Base-by-base conservation (phyloP, 257 asterid species). In the Penstemon davidsonii region DNA sequence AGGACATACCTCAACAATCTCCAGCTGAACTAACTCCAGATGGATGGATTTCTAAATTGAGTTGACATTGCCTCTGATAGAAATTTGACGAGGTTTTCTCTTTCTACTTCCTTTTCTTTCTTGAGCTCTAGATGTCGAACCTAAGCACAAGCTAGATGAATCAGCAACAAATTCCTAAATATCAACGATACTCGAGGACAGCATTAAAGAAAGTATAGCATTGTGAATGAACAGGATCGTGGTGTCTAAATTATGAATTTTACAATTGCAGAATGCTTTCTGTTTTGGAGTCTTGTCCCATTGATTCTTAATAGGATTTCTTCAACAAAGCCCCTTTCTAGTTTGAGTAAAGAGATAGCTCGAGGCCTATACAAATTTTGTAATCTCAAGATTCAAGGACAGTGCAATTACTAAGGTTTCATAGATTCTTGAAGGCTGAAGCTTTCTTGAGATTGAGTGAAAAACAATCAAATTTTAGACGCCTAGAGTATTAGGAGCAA, bases 71-170 rank as follows among this genome's bases (percentile, higher is more conserved):
- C 97, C 75, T 87, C 92, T 33, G 72, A 81, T 53, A 93, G 88
- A 77, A 90, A 93, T 75, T 85, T 88, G 64, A 84, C 82, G 60
- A 93, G 90, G 74, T 62, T 65, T 73, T 78, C 91, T 78, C 88
- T 80, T 75, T 83, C 87, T 8, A 93, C 82, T 78, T 84, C 95
- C 73, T 87, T 93, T 60, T 80, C 99, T 85, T 77, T 93, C 87
- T 88, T 93, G 68, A 84, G 90, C 74, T 93, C 99, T 55, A 93
- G 81, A 85, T 90, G 95, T n/a, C 99, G 90, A 56, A 93, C 96
- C 98, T 93, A 78, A 76, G 77, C 72, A 70, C 62, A 13, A 33
- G 73, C 64, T 60, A 47, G 65, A 61, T 50, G 53, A 53, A 47
- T 69, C 39, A 85, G 79, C 46, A 37, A 58, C 52, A 69, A 12